Percentiles rank a stretch among this genome's conserved stretches.
These are phyloP conservation scores for Nakazawaea ishiwadae DNA, from an alignment of 805 yeast species.

Conservation along the genomic window DNA sequence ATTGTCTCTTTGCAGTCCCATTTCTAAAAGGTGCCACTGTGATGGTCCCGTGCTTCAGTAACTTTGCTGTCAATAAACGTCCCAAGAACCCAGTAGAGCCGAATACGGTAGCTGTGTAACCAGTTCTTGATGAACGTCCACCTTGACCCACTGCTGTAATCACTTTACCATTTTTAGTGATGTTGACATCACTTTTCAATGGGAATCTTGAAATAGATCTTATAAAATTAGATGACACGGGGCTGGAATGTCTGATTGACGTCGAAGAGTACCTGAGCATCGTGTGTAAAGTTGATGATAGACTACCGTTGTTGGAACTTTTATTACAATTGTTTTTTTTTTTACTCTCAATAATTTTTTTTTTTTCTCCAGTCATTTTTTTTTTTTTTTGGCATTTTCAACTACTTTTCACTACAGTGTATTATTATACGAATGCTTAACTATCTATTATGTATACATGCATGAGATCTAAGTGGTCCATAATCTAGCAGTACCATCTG, in stretches of 20 bases:
- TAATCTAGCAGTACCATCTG: slow-evolving; percentile 90
- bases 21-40: slow-evolving; percentile 80
- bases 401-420: too few species aligned
- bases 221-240: background rate
- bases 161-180: slow-evolving; percentile 74
- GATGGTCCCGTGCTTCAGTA: slow-evolving; percentile 79
- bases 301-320: background rate
- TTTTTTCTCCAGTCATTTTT: background rate
- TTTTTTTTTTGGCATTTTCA: too few species aligned
- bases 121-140: slow-evolving; percentile 81
- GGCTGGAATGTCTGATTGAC: background rate
- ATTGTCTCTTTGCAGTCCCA: slow-evolving; percentile 69
- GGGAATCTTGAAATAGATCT: slow-evolving; percentile 26
- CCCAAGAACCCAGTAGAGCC: slow-evolving; percentile 83
- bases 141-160: slow-evolving; percentile 69
- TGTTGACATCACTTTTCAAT: slow-evolving; percentile 56
- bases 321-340: background rate
- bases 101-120: slow-evolving; percentile 84
- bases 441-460: background rate
- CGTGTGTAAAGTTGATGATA: too few species aligned
- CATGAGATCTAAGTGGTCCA: slow-evolving; percentile 92
- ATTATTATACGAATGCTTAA: too few species aligned
- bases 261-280: too few species aligned
- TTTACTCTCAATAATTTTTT: background rate
- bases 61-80: slow-evolving; percentile 60